Evolutionary conservation across 1,284 basidiomycete genomes (phyloP), one percentile per base, ranked within the genome.

Genomic region (Phaffia rhodozyma): DNA sequence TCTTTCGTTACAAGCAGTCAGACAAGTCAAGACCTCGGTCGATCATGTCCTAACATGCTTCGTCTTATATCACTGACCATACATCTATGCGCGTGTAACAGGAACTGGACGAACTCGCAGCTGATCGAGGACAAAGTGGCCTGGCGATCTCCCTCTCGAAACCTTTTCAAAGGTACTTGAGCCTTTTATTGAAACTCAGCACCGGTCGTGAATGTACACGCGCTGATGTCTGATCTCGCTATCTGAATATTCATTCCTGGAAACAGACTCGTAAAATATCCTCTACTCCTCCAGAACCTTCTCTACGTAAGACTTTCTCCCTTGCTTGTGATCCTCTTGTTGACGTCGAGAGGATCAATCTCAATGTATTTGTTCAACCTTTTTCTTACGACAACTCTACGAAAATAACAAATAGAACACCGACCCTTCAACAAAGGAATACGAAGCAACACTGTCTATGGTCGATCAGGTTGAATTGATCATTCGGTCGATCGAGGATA

Each of bases 251-350:
- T n/a, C n/a, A n/a, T n/a, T n/a, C n/a, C n/a, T n/a, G n/a, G 38
- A 43, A 11, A 9, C 6, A 61, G 94, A 38, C 80, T 98, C 52
- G 84, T 97, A 73, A 97, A 98, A 75, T 96, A 97, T 74, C 94
- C 94, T 2, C 82, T 98, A 21, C 83, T 98, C 51, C 97, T 97
- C 78, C 93, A 97, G 77, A 97, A 97, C 75, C 81, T 97, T n/a
- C 82, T 94, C 57, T 94, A 86, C 77, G 89, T 71, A 54, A 61
- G 71, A 60, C 16, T 20, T 11, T 7, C 25, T 38, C 4, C n/a
- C 30, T 13, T 56, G 50, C 49, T 53, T 48, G 1, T 30, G 18
- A 25, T 3, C 48, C 9, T 20, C n/a, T 30, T n/a, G 13, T 49
- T 34, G 30, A 9, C 9, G 2, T 43, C 38, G 16, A 43, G 38